Percentiles rank a stretch among this genome's conserved stretches.
Evolutionary conservation across 1,284 basidiomycete genomes (phyloP).

Genomic region (Leccinum insigne): DNA sequence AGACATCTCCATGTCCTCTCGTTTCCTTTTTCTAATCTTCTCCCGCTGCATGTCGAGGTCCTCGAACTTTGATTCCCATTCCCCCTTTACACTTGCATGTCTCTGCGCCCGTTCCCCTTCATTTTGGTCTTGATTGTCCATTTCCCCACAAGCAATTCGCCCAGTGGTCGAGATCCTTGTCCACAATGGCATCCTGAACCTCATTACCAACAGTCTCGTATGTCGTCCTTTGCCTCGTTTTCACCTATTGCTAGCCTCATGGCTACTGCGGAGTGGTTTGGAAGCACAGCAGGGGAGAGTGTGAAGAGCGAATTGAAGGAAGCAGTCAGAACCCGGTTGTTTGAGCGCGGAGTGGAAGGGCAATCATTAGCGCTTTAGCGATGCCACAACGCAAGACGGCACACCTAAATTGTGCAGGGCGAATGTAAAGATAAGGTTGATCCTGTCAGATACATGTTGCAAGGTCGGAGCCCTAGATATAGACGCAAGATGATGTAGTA

Average conservation of each 20-base stretch:
- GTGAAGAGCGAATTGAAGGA: constrained; percentile 79
- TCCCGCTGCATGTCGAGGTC: too few relatives aligned
- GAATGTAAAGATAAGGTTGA: constrained; percentile 61
- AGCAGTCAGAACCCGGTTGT: constrained; percentile 52
- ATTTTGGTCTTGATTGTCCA: too few relatives aligned
- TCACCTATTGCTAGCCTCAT: constrained; percentile 67
- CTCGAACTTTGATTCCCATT: too few relatives aligned
- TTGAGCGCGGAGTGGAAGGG: constrained; percentile 52
- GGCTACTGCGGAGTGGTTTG: constrained; percentile 69
- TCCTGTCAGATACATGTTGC: constrained; percentile 76
- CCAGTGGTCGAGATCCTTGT: too few relatives aligned
- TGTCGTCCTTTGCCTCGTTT: constrained; percentile 39
- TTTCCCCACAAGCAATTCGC: too few relatives aligned
- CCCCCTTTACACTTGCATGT: too few relatives aligned
- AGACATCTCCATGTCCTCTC: too few relatives aligned
- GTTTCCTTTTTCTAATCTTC: too few relatives aligned
- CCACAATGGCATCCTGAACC: too few relatives aligned
- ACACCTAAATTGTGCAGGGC: constrained; percentile 69
- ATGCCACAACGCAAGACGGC: constrained; percentile 62
- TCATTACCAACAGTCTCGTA: too few relatives aligned
- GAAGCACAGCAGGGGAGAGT: constrained; percentile 71
- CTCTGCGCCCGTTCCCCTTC: too few relatives aligned
- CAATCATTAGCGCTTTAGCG: constrained; percentile 53
- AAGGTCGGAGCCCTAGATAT: constrained; percentile 66
- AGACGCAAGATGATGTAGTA: constrained; percentile 54